Evolutionary conservation across 208 protist species (phyloP).

Genomic region (Angomonas desouzai): DNA sequence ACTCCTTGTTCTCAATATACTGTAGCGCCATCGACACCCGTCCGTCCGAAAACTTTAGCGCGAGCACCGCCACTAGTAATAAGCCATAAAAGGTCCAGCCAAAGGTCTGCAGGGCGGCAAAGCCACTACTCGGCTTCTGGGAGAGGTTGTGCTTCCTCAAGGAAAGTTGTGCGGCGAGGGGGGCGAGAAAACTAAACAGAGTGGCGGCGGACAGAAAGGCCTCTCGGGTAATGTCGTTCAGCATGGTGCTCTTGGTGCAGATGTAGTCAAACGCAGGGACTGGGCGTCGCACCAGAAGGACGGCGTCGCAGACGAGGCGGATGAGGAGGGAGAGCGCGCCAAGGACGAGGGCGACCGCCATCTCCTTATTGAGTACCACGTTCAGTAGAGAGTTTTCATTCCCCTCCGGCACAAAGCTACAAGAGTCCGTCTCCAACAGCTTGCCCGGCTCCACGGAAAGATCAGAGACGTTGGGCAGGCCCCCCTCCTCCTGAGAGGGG

Average conservation of each 20-base stretch:
- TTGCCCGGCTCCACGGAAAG: not conserved
- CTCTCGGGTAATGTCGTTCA: slow-evolving; percentile 7
- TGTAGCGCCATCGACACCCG: slow-evolving; percentile 2
- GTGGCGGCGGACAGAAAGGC: slow-evolving; percentile 29
- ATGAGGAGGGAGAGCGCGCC: slow-evolving; percentile 42
- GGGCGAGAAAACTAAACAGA: slow-evolving; percentile 39
- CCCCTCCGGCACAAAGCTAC: not conserved
- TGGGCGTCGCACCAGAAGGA: not conserved
- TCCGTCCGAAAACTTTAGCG: not conserved
- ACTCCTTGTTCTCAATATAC: not conserved
- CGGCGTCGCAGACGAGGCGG: slow-evolving; percentile 39
- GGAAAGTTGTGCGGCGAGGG: slow-evolving; percentile 58
- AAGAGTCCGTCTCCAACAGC: not conserved
- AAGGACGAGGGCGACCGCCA: slow-evolving; percentile 55
- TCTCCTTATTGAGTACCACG: slow-evolving; percentile 57
- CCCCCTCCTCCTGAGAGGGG: not conserved
- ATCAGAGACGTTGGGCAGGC: not conserved
- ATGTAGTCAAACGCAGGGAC: not conserved
- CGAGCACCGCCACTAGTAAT: slow-evolving; percentile 13
- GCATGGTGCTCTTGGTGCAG: not conserved
- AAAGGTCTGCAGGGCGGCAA: slow-evolving; percentile 55
- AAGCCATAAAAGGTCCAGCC: slow-evolving; percentile 54
- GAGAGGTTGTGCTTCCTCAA: slow-evolving; percentile 18
- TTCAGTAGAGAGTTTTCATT: slow-evolving; percentile 11
- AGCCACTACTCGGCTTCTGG: slow-evolving; percentile 36